Conservation (phyloP, 352 stramenopile genomes). For the Thalassiosira livingstoniorum region DNA sequence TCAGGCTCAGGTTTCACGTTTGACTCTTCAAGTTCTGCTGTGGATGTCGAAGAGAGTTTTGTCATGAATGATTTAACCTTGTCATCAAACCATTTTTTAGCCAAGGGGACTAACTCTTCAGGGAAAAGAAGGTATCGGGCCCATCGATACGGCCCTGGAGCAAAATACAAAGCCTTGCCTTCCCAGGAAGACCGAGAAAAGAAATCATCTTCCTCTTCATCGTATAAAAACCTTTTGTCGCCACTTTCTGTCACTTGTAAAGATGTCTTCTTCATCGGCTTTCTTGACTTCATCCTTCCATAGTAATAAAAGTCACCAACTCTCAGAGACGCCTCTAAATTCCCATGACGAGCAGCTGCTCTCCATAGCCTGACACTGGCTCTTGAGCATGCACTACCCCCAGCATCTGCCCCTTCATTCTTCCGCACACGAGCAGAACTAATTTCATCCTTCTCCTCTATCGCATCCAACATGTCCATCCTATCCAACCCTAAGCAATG, state of each 20-base stretch:
- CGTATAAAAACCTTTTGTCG: slow-evolving; percentile 21
- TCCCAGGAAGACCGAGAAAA: slow-evolving; percentile 19
- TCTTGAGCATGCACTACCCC: slow-evolving; percentile 63
- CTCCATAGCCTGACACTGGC: slow-evolving; percentile 78
- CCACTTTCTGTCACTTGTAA: slow-evolving; percentile 3
- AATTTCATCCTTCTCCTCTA: too few relatives aligned
- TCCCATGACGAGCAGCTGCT: slow-evolving; percentile 72
- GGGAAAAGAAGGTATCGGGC: slow-evolving; percentile 75
- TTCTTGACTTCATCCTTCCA: slow-evolving; percentile 68
- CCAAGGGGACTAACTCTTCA: slow-evolving; percentile 58
- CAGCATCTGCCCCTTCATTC: too few relatives aligned
- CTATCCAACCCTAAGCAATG: slow-evolving; percentile 76
- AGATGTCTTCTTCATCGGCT: not conserved
- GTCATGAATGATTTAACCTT: not conserved
- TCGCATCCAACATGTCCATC: too few relatives aligned
- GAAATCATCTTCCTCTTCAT: slow-evolving; percentile 7
- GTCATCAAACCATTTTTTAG: slow-evolving; percentile 20
- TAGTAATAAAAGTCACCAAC: slow-evolving; percentile 87
- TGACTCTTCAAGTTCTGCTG: not conserved
- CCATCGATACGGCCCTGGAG: slow-evolving; percentile 68
- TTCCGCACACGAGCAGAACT: too few relatives aligned
- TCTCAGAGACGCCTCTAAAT: slow-evolving; percentile 75
- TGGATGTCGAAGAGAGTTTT: slow-evolving; percentile 6
- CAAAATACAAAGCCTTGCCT: slow-evolving; percentile 50
- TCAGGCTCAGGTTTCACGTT: not conserved